A percentile compares a stretch with the other conserved stretches of the same genome.
phyloP scores from a whole-genome alignment of 2,329 filamentous ascomycete genomes.

The Pestalotiopsis sp. region DNA sequence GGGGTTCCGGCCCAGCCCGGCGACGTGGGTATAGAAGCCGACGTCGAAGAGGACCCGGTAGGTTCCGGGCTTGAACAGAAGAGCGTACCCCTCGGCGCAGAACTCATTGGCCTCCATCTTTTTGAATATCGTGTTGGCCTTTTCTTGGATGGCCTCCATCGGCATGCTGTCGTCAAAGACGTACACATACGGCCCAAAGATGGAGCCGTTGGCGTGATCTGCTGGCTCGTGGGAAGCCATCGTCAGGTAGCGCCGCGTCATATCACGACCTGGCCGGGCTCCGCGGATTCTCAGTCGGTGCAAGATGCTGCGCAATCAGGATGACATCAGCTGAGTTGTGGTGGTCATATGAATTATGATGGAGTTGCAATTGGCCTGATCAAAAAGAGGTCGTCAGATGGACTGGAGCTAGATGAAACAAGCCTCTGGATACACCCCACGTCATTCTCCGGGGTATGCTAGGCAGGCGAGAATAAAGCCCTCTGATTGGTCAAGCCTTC shows the following conservation, averaged over 20 bases:
- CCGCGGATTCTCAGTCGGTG: not conserved
- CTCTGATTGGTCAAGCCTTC: not conserved
- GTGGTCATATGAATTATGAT: not conserved
- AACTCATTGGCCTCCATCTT: slow-evolving; percentile 38
- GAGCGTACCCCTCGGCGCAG: slow-evolving; percentile 30
- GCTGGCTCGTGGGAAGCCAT: not conserved
- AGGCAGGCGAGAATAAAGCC: not conserved
- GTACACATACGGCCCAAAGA: slow-evolving; percentile 35
- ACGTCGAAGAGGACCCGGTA: slow-evolving; percentile 35
- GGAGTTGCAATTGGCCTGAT: not conserved
- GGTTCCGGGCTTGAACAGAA: slow-evolving; percentile 33
- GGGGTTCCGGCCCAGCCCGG: slow-evolving; percentile 30
- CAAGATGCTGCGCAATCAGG: not conserved
- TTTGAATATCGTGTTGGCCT: slow-evolving; percentile 29
- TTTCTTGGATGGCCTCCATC: slow-evolving; percentile 29
- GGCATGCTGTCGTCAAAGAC: slow-evolving; percentile 34
- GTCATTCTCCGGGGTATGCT: not conserved
- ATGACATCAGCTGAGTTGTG: not conserved
- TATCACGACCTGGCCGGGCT: not conserved
- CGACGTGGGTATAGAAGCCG: slow-evolving; percentile 35
- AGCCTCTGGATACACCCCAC: not conserved
- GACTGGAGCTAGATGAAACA: not conserved
- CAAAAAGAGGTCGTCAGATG: not conserved
- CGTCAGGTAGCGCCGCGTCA: not conserved
- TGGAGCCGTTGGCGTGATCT: slow-evolving; percentile 26